Base-by-base conservation (phyloP, 2,329 filamentous ascomycete species). In the Xylariaceae sp. region DNA sequence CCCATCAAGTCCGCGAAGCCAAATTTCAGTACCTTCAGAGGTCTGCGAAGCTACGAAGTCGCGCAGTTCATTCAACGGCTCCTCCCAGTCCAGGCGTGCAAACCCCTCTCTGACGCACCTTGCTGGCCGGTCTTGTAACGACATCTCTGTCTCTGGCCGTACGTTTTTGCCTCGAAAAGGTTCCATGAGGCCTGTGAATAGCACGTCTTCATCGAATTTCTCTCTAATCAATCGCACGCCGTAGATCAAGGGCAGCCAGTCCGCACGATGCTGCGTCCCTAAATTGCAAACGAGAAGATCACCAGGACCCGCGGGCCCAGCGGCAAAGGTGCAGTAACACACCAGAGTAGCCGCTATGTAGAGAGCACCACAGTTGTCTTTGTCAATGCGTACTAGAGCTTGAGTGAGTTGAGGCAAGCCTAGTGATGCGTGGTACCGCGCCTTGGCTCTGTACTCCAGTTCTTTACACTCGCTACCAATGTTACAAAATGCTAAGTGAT, bases 231-330 rank as follows among this genome's bases (percentile, higher is more conserved):
- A 6, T 7, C 43, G 29, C n/a, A 53, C 43, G 10, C 50, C 50
- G 13, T 42, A 29, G 16, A 53, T 41, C 9, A 53, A 13, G n/a
- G 43, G 36, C 2, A 53, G 16, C 42, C 50, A 53, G 11, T 10
- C 42, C 16, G 20, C 42, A 29, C 37, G 24, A 8, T 53, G 36
- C 15, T 13, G 24, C 7, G 18, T 6, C 10, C 32, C 43, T 23
- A 47, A 23, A 15, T 47, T 47, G n/a, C 50, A 53, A 4, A 35
- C 36, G 29, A 47, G 43, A 13, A 53, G 36, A 42, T 53, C 42
- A 8, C 36, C 18, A 2, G 50, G 18, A 10, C 33, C 42, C 11
- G 16, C 29, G 9, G 50, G 42, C 4, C 49, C 42, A 6, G 49
- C 33, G 15, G 49, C 42, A 29, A 52, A 46, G 20, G 35, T 46